Base-by-base conservation (phyloP, 1,284 basidiomycete genomes). In the Phylloporus gajari region DNA sequence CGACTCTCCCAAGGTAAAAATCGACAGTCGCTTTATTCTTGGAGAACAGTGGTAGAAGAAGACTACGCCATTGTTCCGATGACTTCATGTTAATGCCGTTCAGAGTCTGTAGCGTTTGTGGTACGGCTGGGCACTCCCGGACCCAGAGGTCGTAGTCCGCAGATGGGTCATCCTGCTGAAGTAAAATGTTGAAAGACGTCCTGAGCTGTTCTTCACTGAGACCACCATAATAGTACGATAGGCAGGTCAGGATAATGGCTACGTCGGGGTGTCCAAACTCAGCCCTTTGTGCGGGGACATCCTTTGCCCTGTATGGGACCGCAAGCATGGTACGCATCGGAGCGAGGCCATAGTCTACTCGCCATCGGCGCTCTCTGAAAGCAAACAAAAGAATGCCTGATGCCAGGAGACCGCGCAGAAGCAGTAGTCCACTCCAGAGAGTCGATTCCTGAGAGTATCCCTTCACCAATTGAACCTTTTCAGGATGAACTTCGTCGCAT, bases 201-300 rank as follows among this genome's bases (percentile, higher is more conserved):
- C 77, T 75, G 9, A 89, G 72, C 70, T 89, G 85, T 2, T 76
- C 67, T 12, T 79, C 70, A 0, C 78, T 79, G 48, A 89, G 81
- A 21, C 88, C 88, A 8, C 79, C 77, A 65, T 88, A 88, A 68
- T 89, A 88, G 71, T 89, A 89, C 8, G 82, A 83, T 32, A 89
- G 79, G 71, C 84, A 88, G 0, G 88, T 89, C 40, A 89, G 78
- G 23, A 17, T 71, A 61, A 89, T 77, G 1, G 84, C 82, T 35
- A 89, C 82, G 51, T 89, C 88, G 2, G 88, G 87, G 76, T 89
- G 88, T 4, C 86, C 88, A 70, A 89, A 89, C 62, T 89, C 87
- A 32, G 88, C 86, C 64, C 84, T 80, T 27, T 80, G 68, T 30
- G 86, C 80, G 0, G 88, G 88, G 5, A 85, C 81, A 72, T 89